phyloP scores from a whole-genome alignment of 1,139 yeast species.

The Taphrina flavorubra region DNA sequence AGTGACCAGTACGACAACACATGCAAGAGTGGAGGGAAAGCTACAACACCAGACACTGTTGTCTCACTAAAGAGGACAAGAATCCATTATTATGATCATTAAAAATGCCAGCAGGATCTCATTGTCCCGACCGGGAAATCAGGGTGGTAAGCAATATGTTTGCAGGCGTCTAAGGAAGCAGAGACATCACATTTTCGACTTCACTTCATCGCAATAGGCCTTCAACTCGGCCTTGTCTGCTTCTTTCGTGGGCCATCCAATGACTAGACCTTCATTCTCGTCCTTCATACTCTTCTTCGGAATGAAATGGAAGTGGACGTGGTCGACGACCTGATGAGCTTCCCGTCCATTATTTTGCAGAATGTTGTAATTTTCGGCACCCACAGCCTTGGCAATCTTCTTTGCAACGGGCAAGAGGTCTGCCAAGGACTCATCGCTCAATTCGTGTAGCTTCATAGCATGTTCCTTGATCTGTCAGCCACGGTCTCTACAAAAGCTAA shows the following conservation, averaged over 20 bases:
- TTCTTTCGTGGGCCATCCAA: constrained; percentile 90
- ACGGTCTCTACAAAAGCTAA: too few relatives aligned
- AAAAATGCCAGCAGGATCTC: too few relatives aligned
- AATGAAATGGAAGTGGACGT: constrained; percentile 94
- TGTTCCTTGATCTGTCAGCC: constrained; percentile 62
- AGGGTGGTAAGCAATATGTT: too few relatives aligned
- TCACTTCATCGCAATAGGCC: constrained; percentile 34
- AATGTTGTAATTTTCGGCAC: constrained; percentile 80
- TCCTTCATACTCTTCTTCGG: constrained; percentile 67
- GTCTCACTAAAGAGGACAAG: too few relatives aligned
- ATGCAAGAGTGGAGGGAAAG: too few relatives aligned
- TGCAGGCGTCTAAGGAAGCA: too few relatives aligned
- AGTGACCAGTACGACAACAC: too few relatives aligned
- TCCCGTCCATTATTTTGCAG: constrained; percentile 62
- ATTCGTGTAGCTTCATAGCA: constrained; percentile 86
- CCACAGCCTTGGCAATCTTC: constrained; percentile 73
- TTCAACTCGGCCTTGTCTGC: constrained; percentile 37
- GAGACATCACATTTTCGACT: constrained; percentile 19
- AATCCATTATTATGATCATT: too few relatives aligned
- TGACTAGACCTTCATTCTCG: constrained; percentile 70
- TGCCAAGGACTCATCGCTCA: constrained; percentile 85
- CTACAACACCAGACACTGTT: too few relatives aligned
- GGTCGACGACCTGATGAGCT: constrained; percentile 91
- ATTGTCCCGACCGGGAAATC: too few relatives aligned
- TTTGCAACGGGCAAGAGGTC: constrained; percentile 88